Evolutionary conservation across 1,284 basidiomycete genomes (phyloP).

Genomic region (Megacollybia platyphylla): DNA sequence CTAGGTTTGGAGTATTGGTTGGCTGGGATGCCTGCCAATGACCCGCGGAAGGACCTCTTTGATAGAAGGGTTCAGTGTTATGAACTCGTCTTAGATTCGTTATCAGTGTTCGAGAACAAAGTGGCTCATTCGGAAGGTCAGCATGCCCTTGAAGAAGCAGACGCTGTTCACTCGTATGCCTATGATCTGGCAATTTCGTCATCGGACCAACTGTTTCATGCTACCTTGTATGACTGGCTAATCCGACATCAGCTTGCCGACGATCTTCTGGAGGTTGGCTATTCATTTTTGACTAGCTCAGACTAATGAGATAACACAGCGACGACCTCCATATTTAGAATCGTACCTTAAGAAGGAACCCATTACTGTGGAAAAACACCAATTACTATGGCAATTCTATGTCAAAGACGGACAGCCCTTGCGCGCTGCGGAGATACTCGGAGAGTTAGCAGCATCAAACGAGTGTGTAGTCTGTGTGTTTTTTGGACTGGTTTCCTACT

Average conservation of each 20-base stretch:
- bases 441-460: conserved; percentile 77
- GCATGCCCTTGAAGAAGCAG: conserved; percentile 35
- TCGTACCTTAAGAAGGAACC: conserved; percentile 78
- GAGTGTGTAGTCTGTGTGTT: conserved; percentile 38
- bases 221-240: conserved; percentile 89
- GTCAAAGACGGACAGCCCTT: conserved; percentile 82
- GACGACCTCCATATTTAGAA: conserved; percentile 78
- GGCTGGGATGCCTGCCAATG: conserved; percentile 47
- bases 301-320: conserved; percentile 26
- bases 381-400: conserved; percentile 95
- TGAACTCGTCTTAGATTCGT: conserved; percentile 69
- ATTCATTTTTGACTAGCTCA: conserved; percentile 3
- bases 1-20: conserved; percentile 72
- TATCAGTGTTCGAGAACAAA: conserved; percentile 60
- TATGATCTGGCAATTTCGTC: conserved; percentile 76
- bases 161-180: conserved; percentile 58
- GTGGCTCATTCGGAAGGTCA: conserved; percentile 13
- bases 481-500: neutral
- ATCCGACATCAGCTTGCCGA: conserved; percentile 73
- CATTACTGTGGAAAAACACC: conserved; percentile 70
- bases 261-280: conserved; percentile 75
- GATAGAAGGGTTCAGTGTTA: conserved; percentile 70
- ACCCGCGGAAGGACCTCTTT: conserved; percentile 48
- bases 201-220: conserved; percentile 91
- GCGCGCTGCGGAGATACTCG: conserved; percentile 80